Conservation (phyloP, 495 filamentous ascomycete species). For the Aspergillus baeticus region DNA sequence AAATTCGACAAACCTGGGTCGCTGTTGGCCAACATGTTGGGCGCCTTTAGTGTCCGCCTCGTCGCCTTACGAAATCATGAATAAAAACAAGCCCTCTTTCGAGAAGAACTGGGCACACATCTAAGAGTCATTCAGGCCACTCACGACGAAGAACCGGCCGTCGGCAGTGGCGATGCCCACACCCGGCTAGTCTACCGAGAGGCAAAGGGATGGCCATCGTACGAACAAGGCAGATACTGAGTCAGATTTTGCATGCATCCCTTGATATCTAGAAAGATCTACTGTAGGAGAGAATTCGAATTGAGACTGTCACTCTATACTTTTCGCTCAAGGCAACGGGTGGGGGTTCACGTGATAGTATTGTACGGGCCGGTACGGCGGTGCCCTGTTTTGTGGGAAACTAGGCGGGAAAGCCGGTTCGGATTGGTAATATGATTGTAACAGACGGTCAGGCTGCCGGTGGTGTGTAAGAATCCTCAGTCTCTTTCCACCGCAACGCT, state of each 20-base stretch:
- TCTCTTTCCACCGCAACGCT: slow-evolving; percentile 7
- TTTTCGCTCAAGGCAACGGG: too few relatives aligned
- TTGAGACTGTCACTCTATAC: neutral
- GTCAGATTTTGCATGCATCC: neutral
- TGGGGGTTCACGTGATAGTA: too few relatives aligned
- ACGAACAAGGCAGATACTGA: too few relatives aligned
- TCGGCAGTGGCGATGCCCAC: slow-evolving; percentile 8
- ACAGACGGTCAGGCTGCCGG: neutral
- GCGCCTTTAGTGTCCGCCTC: neutral
- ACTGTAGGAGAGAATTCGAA: neutral
- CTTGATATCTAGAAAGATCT: too few relatives aligned
- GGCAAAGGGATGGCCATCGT: neutral
- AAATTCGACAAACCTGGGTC: neutral
- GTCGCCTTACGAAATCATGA: slow-evolving; percentile 1
- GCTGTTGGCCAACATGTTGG: neutral
- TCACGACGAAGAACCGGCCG: neutral
- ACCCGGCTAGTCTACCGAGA: too few relatives aligned
- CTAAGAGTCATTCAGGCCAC: too few relatives aligned
- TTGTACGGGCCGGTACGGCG: too few relatives aligned
- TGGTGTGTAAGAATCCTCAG: neutral
- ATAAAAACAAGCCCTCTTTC: neutral
- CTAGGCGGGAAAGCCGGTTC: too few relatives aligned
- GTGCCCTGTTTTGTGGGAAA: too few relatives aligned
- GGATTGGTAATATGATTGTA: neutral
- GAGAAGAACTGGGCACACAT: neutral